Evolutionary conservation across 225 moss, liverwort and hornwort species (phyloP).

Genomic region (Marchantia paleacea): DNA sequence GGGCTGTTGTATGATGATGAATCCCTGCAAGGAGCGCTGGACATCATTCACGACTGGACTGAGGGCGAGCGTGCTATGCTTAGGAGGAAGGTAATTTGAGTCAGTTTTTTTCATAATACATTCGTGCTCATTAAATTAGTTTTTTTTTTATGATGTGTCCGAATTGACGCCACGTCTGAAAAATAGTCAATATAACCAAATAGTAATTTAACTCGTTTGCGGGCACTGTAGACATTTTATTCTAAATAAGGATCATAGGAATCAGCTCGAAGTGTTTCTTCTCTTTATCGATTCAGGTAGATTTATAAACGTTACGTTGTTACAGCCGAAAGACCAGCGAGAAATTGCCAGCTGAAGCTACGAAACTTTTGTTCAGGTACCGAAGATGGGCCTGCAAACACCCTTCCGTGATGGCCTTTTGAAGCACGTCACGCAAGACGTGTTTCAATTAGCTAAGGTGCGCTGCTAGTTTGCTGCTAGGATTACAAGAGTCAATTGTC

Average conservation of each 20-base stretch:
- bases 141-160: too few species aligned
- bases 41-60: constrained; percentile 91
- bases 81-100: constrained; percentile 58
- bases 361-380: constrained; percentile 48
- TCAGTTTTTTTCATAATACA: not conserved
- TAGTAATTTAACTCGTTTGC: too few species aligned
- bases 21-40: constrained; percentile 80
- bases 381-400: constrained; percentile 71
- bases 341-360: too few species aligned
- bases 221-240: too few species aligned
- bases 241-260: too few species aligned
- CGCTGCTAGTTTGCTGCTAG: not conserved
- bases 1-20: constrained; percentile 90
- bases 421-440: constrained; percentile 85
- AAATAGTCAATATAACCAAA: too few species aligned
- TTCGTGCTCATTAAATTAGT: too few species aligned
- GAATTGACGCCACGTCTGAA: too few species aligned
- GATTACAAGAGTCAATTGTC: not conserved
- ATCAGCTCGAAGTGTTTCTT: too few species aligned
- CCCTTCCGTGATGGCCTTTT: constrained; percentile 87
- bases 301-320: too few species aligned
- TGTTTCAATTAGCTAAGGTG: constrained; percentile 79
- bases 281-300: too few species aligned
- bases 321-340: too few species aligned
- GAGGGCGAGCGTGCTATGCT: constrained; percentile 92